Base-by-base conservation (phyloP, 768 basidiomycete species). In the Rhodotorula sphaerocarpa region DNA sequence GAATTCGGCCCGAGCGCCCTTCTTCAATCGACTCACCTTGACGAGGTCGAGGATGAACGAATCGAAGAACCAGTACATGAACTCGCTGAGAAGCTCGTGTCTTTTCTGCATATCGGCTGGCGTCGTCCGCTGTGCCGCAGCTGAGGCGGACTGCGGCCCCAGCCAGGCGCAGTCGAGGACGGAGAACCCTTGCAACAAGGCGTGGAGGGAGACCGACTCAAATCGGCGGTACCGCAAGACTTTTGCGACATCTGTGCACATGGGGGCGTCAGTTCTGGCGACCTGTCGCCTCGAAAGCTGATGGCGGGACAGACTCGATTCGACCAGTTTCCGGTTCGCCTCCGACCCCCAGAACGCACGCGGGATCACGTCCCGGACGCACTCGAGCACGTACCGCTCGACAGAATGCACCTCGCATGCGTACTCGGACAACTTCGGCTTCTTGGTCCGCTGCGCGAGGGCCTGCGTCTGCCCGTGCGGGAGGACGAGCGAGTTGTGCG, bases 31-130 rank as follows among this genome's bases (percentile, higher is more conserved):
- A 25, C 80, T 48, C 65, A 88, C 93, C 78, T 82, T 86, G 39
- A 97, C 74, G 7, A 97, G 76, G 1, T 86, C 82, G 7, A 87
- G 74, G 11, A 97, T 75, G 73, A 92, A 90, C 0, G 83, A 85
- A 71, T 91, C 87, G 61, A 95, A 88, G 68, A 90, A 85, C 95
- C 95, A 99, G 72, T 84, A 87, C n/a, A 96, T 59, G 71, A 93
- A 89, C 54, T 96, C 89, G 72, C 88, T 84, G 0, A 91, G 71
- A 20, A 97, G 75, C 71, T 90, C 84, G n/a, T 82, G 79, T 23
- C 89, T 81, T 74, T 90, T 95, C 36, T 82, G 69, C 3, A 82
- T 76, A 70, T 96, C 91, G 0, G 82, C 81, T 5, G 82, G 48
- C 39, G 74, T 72, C 0, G 77, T 75, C 14, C 81, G 82, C 21